Evolutionary conservation across 805 yeast genomes (phyloP), one percentile per base, ranked within the genome.

Genomic region (Vanderwaltozyma yarrowii): DNA sequence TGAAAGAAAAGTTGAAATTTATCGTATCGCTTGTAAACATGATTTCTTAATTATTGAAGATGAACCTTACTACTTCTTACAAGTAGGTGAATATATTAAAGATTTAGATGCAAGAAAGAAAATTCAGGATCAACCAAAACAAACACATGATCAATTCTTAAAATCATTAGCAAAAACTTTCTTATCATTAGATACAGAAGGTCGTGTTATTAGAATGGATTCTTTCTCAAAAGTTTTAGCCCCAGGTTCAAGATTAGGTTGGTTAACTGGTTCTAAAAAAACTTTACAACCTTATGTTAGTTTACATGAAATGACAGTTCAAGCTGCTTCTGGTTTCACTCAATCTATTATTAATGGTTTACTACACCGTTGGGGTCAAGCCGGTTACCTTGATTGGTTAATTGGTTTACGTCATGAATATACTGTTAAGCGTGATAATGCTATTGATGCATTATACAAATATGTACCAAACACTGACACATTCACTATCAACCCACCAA

Each of bases 11-110:
- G 59, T 64, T 44, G 74, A 71, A 40, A 73, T 92, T 48, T 88
- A 87, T 64, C 71, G 73, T 44, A 57, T 89, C 45, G 89, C 94
- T 26, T 78, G 75, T 56, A 79, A 85, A 66, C 82, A 87, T 61
- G 96, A 92, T 64, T 71, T 89, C 57, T 53, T 89, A 39, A 79
- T 89, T 49, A 61, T 89, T 37, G 98, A 89, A 67, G 98, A 89
- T 61, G 98, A 92, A 65, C 98, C 98, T 39, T 89, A 89, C 76
- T 89, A 85, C 70, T 89, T 86, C 69, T 69, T 89, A 59, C 98
- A 89, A 66, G 86, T 89, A 94, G 89, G 82, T 42, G 58, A 71
- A 35, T 92, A 85, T 68, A 66, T 74, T 18, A 48, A 54, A 19
- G 76, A 73, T 41, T 54, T 45, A 15, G 61, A 41, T 37, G 67